Evolutionary conservation across 2,329 filamentous ascomycete species (phyloP).

Genomic region (Blastomyces percursus): DNA sequence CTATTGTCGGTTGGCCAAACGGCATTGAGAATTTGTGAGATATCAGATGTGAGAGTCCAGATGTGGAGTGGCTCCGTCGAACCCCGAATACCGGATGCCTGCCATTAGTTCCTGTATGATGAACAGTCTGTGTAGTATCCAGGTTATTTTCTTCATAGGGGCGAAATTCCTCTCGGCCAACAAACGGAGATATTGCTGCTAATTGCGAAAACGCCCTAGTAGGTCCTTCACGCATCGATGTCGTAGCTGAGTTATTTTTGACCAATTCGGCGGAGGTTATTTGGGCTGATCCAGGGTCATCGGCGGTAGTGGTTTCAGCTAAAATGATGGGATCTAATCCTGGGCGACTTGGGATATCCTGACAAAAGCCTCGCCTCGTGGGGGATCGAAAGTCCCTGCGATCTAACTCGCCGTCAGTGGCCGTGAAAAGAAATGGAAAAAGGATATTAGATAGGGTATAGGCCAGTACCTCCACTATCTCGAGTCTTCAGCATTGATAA

Average conservation of each 20-base stretch:
- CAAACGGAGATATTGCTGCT: constrained; percentile 2
- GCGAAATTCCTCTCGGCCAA: not conserved
- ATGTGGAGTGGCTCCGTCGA: constrained; percentile 18
- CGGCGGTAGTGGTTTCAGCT: not conserved
- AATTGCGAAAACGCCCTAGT: not conserved
- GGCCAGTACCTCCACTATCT: constrained; percentile 18
- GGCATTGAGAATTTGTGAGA: constrained; percentile 30
- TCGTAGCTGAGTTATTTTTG: not conserved
- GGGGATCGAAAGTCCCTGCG: not conserved
- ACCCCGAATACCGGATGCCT: not conserved
- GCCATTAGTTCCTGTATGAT: not conserved
- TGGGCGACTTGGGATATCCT: not conserved
- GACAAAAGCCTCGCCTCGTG: not conserved
- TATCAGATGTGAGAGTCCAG: constrained; percentile 24
- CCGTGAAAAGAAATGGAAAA: not conserved
- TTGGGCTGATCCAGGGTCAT: not conserved
- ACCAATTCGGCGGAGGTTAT: not conserved
- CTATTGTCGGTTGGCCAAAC: constrained; percentile 32
- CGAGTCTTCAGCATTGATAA: constrained; percentile 27
- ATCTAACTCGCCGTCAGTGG: constrained; percentile 3
- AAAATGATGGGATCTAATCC: not conserved
- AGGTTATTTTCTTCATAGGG: not conserved
- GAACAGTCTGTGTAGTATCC: not conserved
- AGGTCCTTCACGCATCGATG: not conserved
- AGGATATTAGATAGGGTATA: not conserved